phyloP scores from a whole-genome alignment of 805 yeast genomes.

The Metschnikowia aberdeeniae region DNA sequence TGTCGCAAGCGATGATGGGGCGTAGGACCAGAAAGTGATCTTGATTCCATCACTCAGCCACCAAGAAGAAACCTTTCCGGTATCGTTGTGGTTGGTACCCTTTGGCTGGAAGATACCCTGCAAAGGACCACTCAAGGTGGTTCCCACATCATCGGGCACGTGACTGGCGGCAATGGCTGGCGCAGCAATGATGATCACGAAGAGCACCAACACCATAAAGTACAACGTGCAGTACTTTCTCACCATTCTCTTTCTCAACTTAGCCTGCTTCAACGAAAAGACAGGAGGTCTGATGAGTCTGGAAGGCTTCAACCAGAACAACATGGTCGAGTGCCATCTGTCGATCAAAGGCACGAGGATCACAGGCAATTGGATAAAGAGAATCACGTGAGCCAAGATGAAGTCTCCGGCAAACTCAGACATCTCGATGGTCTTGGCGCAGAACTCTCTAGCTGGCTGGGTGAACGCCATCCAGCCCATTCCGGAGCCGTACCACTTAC shows the following conservation, averaged over 20 bases:
- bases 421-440: constrained; percentile 89
- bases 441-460: constrained; percentile 93
- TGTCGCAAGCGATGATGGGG: constrained; percentile 49
- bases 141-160: constrained; percentile 38
- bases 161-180: constrained; percentile 82
- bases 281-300: constrained; percentile 98
- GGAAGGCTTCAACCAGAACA: constrained; percentile 97
- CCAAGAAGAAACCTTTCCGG: constrained; percentile 45
- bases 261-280: constrained; percentile 92
- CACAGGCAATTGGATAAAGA: constrained; percentile 87
- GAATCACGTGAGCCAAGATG: constrained; percentile 81
- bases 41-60: constrained; percentile 19
- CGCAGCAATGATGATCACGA: constrained; percentile 75
- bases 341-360: constrained; percentile 83
- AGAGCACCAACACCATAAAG: constrained; percentile 63
- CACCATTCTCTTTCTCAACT: constrained; percentile 96
- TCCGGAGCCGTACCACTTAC: constrained; percentile 97
- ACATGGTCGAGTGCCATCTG: constrained; percentile 96
- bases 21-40: constrained; percentile 46
- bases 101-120: constrained; percentile 89
- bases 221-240: constrained; percentile 84
- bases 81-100: constrained; percentile 75
- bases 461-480: constrained; percentile 92
- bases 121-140: constrained; percentile 33
- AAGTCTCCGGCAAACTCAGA: constrained; percentile 97